Evolutionary conservation across 2,329 filamentous ascomycete genomes (phyloP).

Genomic region (Fusarium sp.): DNA sequence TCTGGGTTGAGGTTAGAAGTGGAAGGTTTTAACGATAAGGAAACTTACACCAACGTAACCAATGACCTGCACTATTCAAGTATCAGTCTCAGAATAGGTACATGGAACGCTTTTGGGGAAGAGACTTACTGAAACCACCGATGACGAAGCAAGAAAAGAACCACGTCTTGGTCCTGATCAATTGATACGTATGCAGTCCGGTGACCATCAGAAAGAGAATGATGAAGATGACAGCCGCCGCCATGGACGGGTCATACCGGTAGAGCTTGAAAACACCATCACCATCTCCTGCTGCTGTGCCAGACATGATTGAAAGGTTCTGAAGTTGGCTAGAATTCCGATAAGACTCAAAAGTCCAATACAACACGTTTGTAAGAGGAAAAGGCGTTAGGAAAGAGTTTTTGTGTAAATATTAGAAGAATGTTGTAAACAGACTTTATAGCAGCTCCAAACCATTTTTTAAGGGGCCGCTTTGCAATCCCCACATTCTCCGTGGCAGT

Average conservation of each 20-base stretch:
- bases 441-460: too few relatives aligned
- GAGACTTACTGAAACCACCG: neutral
- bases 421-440: too few relatives aligned
- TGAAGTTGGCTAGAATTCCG: too few relatives aligned
- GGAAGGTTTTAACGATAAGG: too few relatives aligned
- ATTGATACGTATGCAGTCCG: neutral
- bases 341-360: too few relatives aligned
- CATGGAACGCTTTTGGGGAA: too few relatives aligned
- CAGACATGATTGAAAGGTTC: neutral
- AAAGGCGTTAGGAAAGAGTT: too few relatives aligned
- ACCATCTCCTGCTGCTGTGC: neutral
- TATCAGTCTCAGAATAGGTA: too few relatives aligned
- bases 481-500: too few relatives aligned
- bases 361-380: too few relatives aligned
- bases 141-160: neutral
- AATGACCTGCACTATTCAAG: neutral
- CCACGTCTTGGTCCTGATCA: neutral
- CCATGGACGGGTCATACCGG: neutral
- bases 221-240: neutral
- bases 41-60: neutral
- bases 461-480: too few relatives aligned
- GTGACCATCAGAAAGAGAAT: neutral
- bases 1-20: neutral
- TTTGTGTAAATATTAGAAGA: too few relatives aligned
- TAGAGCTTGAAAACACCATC: neutral